Percentiles rank a stretch among this genome's conserved stretches.
Conservation (phyloP, 2,329 filamentous ascomycete species). For the Claviceps quebecensis region DNA sequence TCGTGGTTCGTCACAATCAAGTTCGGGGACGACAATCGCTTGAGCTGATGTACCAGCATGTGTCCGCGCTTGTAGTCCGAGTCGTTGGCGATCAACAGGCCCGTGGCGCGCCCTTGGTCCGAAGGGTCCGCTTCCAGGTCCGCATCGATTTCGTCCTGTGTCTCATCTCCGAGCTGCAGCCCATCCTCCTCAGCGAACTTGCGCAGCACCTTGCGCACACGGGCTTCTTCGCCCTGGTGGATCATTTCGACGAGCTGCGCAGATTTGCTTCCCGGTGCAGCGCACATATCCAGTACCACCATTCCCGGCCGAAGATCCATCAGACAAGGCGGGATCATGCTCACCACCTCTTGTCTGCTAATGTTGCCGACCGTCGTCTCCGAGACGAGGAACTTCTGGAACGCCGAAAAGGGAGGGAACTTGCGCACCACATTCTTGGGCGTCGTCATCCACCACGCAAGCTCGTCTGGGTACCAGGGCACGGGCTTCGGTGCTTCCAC, state of each 20-base stretch:
- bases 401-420: slow-evolving; percentile 84
- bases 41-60: slow-evolving; percentile 95
- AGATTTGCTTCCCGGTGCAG: slow-evolving; percentile 92
- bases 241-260: slow-evolving; percentile 91
- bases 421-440: slow-evolving; percentile 91
- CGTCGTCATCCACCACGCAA: slow-evolving; percentile 97
- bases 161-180: slow-evolving; percentile 34
- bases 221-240: slow-evolving; percentile 79
- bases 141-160: slow-evolving; percentile 31
- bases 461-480: slow-evolving; percentile 83
- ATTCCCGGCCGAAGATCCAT: slow-evolving; percentile 86
- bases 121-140: slow-evolving; percentile 44
- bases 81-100: slow-evolving; percentile 88
- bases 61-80: slow-evolving; percentile 93
- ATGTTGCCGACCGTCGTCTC: slow-evolving; percentile 97
- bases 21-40: slow-evolving; percentile 91
- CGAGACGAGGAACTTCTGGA: slow-evolving; percentile 95
- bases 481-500: slow-evolving; percentile 75
- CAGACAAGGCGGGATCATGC: slow-evolving; percentile 93
- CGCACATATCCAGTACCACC: slow-evolving; percentile 89
- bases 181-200: slow-evolving; percentile 48
- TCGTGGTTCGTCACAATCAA: slow-evolving; percentile 96
- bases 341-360: slow-evolving; percentile 91
- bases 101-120: slow-evolving; percentile 79
- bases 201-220: slow-evolving; percentile 58